Percentiles rank a stretch among this genome's conserved stretches.
Conservation (phyloP, 768 basidiomycete genomes). For the Trametes meyenii region DNA sequence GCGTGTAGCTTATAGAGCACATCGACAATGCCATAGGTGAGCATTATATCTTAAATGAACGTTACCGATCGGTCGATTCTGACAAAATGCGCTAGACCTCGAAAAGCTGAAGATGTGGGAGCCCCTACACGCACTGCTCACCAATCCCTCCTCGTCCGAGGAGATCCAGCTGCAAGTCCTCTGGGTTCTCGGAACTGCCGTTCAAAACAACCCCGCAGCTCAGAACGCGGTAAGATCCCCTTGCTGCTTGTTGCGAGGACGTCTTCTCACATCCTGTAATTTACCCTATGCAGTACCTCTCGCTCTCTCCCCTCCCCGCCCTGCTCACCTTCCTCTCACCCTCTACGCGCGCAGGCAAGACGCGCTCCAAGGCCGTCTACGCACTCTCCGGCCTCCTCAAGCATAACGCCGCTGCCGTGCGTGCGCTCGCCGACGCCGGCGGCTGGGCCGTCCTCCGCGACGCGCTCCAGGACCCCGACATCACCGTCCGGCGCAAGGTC, state of each 20-base stretch:
- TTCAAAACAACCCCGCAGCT: constrained; percentile 88
- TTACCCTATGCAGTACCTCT: constrained; percentile 52
- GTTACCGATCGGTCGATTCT: neutral
- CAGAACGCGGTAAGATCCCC: constrained; percentile 64
- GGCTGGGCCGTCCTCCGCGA: constrained; percentile 69
- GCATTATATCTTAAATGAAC: constrained; percentile 5
- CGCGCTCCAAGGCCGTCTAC: constrained; percentile 83
- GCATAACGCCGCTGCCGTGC: constrained; percentile 72
- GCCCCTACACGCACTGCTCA: constrained; percentile 67
- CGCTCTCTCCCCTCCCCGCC: constrained; percentile 64
- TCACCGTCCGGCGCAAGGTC: constrained; percentile 74
- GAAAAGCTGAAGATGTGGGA: constrained; percentile 78
- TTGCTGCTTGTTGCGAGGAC: neutral
- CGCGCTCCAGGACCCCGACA: constrained; percentile 75
- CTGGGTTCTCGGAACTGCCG: constrained; percentile 88
- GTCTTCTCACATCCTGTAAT: neutral
- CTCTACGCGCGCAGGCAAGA: constrained; percentile 51
- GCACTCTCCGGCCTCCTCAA: constrained; percentile 77
- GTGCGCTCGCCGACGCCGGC: constrained; percentile 47
- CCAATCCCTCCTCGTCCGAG: constrained; percentile 54
- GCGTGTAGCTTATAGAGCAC: constrained; percentile 73
- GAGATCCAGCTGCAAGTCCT: constrained; percentile 66
- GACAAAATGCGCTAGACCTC: constrained; percentile 54
- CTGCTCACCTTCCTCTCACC: constrained; percentile 65
- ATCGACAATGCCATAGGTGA: constrained; percentile 91